Evolutionary conservation across 2,329 filamentous ascomycete species (phyloP), one percentile per base, ranked within the genome.

Genomic region (Diaporthe australafricana): DNA sequence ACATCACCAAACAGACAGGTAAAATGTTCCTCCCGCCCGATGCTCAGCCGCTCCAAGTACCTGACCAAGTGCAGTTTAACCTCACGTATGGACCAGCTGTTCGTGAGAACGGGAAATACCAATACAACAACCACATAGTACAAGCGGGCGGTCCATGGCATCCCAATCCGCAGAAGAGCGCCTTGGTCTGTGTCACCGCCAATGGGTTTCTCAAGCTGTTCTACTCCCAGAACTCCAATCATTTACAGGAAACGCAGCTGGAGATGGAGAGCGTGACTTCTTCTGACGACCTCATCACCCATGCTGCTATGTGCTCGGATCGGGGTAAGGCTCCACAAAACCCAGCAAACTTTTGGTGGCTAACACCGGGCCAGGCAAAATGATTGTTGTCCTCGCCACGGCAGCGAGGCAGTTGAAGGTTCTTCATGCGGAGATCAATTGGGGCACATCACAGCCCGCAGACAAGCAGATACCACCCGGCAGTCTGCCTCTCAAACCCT

Each of bases 201-300:
- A 91, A 91, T 76, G 94, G 94, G 9, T 83, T 90, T 60, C 85
- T 98, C 69, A 92, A 91, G 77, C 86, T 98, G 77, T 87, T 95
- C 62, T 98, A 92, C 83, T 89, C 93, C 50, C 93, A 95, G 75
- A 91, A 89, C 53, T 94, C 91, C 79, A 88, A 86, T 70, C 90
- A 90, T 76, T 92, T 94, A 83, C 89, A 92, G 73, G 93, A 97
- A 78, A 88, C 90, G 0, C 89, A 88, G 3, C 84, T 92, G n/a
- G 93, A 96, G 74, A 82, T 97, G 45, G 93, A 95, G 78, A 91
- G 90, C 74, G 87, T 94, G 70, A 87, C 90, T 35, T 91, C 91
- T 42, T 91, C 92, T 0, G 91, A 94, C 74, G 92, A 94, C 75
- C 81, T 94, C n/a, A 87, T 96, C 65, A 94, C 94, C 0, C 94